Conservation (phyloP, 1,284 basidiomycete genomes). For the Cutaneotrichosporon sp. region DNA sequence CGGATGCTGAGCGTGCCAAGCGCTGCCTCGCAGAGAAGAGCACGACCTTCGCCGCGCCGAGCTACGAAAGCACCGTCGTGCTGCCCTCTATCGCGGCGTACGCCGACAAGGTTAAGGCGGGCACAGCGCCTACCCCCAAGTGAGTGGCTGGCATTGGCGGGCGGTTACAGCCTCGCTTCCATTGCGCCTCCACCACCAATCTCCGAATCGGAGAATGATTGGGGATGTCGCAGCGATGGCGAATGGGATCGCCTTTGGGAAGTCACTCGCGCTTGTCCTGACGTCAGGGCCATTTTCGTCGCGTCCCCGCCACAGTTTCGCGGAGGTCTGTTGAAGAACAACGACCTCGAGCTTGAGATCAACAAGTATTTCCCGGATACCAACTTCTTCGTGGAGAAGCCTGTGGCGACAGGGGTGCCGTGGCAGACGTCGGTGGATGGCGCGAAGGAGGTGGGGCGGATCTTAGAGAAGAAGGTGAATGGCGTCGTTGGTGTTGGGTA, state of each 20-base stretch:
- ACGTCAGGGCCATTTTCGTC: slow-evolving; percentile 66
- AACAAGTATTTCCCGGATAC: slow-evolving; percentile 79
- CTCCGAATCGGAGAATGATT: not conserved
- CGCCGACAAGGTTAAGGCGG: slow-evolving; percentile 52
- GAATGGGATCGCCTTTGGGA: too few species aligned
- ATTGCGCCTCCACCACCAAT: too few species aligned
- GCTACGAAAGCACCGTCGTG: slow-evolving; percentile 80
- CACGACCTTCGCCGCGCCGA: slow-evolving; percentile 75
- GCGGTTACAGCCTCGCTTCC: too few species aligned
- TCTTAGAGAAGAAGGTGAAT: slow-evolving; percentile 56
- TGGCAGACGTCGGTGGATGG: slow-evolving; percentile 47
- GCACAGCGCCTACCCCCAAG: slow-evolving; percentile 49
- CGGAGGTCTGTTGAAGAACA: slow-evolving; percentile 63
- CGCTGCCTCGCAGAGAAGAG: slow-evolving; percentile 78
- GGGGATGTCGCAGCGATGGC: not conserved
- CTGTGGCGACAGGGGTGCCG: slow-evolving; percentile 51
- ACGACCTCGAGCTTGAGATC: slow-evolving; percentile 84
- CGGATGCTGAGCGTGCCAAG: slow-evolving; percentile 70
- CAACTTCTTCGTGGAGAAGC: slow-evolving; percentile 84
- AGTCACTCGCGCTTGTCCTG: not conserved
- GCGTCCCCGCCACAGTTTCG: slow-evolving; percentile 90
- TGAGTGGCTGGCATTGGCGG: too few species aligned
- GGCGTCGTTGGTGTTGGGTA: slow-evolving; percentile 56
- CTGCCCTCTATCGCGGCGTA: slow-evolving; percentile 73
- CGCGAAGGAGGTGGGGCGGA: slow-evolving; percentile 59